phyloP scores from a whole-genome alignment of 805 yeast genomes.

The Nakazawaea populi region DNA sequence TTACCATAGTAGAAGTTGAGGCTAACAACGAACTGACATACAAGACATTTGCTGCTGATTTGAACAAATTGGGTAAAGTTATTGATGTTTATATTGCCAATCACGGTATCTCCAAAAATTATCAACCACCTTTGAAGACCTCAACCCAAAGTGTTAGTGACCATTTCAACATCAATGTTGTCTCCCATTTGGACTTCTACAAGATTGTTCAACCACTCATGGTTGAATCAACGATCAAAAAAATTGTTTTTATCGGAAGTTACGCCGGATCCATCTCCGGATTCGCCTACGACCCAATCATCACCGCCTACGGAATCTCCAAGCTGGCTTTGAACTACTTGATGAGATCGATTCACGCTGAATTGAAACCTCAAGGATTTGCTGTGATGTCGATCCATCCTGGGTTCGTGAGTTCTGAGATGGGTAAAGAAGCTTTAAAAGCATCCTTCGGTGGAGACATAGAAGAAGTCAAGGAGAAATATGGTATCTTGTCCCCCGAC shows the following conservation, averaged over 20 bases:
- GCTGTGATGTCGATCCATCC: slow-evolving; percentile 24
- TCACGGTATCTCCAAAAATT: slow-evolving; percentile 21
- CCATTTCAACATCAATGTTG: slow-evolving; percentile 15
- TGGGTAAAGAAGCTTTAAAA: slow-evolving; percentile 14
- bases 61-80: slow-evolving; percentile 14
- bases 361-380: slow-evolving; percentile 19
- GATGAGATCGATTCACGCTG: slow-evolving; percentile 20
- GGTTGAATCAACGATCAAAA: slow-evolving; percentile 18
- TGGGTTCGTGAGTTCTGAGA: slow-evolving; percentile 25
- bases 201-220: slow-evolving; percentile 21
- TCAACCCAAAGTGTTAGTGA: background rate
- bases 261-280: slow-evolving; percentile 22
- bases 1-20: slow-evolving; percentile 18
- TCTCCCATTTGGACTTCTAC: slow-evolving; percentile 1
- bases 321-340: slow-evolving; percentile 30
- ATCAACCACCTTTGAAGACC: background rate
- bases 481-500: background rate
- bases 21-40: slow-evolving; percentile 15
- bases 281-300: slow-evolving; percentile 14
- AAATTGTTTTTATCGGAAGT: slow-evolving; percentile 24
- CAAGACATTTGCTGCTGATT: slow-evolving; percentile 12
- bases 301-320: slow-evolving; percentile 26
- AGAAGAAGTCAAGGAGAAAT: background rate
- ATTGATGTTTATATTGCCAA: slow-evolving; percentile 31
- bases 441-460: background rate